These are phyloP conservation scores for Juncus effusus DNA, from an alignment of 176 grass and related monocot genomes.

Conservation along the genomic window DNA sequence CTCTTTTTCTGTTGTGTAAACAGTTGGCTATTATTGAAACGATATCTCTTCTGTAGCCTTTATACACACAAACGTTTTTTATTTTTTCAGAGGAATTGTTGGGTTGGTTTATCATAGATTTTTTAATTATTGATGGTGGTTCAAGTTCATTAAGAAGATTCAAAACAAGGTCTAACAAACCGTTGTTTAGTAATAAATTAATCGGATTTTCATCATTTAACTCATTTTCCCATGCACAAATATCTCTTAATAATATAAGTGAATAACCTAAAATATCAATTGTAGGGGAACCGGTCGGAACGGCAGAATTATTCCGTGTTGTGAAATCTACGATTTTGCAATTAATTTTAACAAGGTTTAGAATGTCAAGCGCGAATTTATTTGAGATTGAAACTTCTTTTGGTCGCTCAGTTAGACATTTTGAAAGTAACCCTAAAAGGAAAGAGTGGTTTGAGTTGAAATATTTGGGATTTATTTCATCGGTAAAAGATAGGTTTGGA, in stretches of 20 bases:
- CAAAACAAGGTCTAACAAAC: constrained; percentile 54
- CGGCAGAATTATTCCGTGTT: constrained; percentile 31
- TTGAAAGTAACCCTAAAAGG: constrained; percentile 61
- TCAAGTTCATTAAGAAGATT: constrained; percentile 62
- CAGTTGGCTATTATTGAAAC: constrained; percentile 73
- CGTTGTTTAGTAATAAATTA: constrained; percentile 52
- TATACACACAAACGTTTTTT: constrained; percentile 72
- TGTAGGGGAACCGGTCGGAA: constrained; percentile 54
- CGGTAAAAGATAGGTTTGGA: constrained; percentile 9
- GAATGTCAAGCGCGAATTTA: constrained; percentile 54
- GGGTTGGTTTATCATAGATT: constrained; percentile 43
- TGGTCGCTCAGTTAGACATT: constrained; percentile 63
- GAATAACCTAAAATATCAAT: constrained; percentile 80
- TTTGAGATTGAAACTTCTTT: constrained; percentile 49
- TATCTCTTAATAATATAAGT: constrained; percentile 69
- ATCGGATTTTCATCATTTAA: constrained; percentile 28
- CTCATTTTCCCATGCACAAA: constrained; percentile 67
- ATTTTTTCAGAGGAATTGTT: constrained; percentile 27
- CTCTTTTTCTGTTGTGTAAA: constrained; percentile 56
- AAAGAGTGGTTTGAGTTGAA: constrained; percentile 47
- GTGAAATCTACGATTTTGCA: constrained; percentile 54
- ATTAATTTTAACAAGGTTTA: constrained; percentile 50
- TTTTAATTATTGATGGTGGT: constrained; percentile 76
- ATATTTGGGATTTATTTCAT: constrained; percentile 17
- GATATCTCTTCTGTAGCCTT: constrained; percentile 78